These are phyloP conservation scores for Hepatocystis sp. DNA, from an alignment of 169 alveolate species.

Conservation along the genomic window DNA sequence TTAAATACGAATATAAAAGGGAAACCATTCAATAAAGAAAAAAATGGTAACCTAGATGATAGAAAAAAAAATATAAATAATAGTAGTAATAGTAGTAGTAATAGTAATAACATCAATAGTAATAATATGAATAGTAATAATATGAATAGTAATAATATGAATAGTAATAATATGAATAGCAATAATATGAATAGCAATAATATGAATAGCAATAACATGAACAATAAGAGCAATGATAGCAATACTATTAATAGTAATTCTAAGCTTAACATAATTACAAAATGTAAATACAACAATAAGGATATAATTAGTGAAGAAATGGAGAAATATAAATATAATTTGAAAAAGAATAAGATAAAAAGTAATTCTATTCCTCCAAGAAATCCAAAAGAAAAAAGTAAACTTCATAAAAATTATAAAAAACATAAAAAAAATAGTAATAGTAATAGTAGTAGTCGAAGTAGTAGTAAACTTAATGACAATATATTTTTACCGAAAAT, in stretches of 20 bases:
- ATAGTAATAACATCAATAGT: neutral
- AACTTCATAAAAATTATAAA: constrained; percentile 13
- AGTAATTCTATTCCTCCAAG: constrained; percentile 69
- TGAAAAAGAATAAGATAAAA: constrained; percentile 30
- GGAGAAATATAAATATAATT: constrained; percentile 30
- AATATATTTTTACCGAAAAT: no score
- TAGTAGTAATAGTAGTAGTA: constrained; percentile 10
- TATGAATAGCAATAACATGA: neutral
- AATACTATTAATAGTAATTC: neutral
- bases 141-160: neutral
- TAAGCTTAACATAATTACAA: neutral
- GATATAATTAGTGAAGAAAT: constrained; percentile 57
- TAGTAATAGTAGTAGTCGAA: neutral
- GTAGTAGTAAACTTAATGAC: neutral
- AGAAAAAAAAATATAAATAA: neutral
- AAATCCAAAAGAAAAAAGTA: constrained; percentile 12
- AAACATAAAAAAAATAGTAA: neutral
- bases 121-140: neutral
- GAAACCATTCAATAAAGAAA: no score
- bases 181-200: neutral
- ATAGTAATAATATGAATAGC: no score
- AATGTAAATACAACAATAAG: neutral
- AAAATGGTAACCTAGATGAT: neutral
- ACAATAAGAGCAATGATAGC: neutral
- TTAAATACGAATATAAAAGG: no score